Percentiles rank a stretch among this genome's conserved stretches.
Conservation (phyloP, 441 rosid species). For the Jatropha podagrica region DNA sequence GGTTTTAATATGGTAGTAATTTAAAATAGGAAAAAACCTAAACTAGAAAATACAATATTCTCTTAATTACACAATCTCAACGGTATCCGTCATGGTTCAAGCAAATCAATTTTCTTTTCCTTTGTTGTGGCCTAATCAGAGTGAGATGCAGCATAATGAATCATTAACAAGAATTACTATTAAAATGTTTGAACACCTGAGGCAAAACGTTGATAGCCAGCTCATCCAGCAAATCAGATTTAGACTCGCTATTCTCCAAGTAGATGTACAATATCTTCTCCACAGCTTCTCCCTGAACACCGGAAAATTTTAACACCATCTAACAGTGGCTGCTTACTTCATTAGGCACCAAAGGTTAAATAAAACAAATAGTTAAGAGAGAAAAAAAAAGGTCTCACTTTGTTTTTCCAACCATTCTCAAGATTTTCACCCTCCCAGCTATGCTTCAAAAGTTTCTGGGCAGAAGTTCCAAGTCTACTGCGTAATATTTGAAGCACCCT, state of each 20-base stretch:
- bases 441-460: conserved; percentile 65
- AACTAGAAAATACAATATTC: too few relatives aligned
- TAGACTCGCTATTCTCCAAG: conserved; percentile 62
- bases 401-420: conserved; percentile 75
- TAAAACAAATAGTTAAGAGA: conserved; percentile 11
- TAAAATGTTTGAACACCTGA: conserved; percentile 42
- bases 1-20: too few relatives aligned
- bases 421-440: conserved; percentile 52
- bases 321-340: conserved; percentile 5
- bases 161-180: neutral
- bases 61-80: too few relatives aligned
- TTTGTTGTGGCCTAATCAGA: neutral
- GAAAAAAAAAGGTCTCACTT: conserved; percentile 44
- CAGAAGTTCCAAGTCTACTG: conserved; percentile 59
- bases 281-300: conserved; percentile 66
- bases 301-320: conserved; percentile 15
- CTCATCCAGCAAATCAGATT: conserved; percentile 62
- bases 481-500: conserved; percentile 40
- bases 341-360: conserved; percentile 12
- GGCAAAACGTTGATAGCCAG: conserved; percentile 73
- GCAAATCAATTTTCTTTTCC: neutral
- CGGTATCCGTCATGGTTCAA: neutral
- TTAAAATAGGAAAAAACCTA: too few relatives aligned
- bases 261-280: conserved; percentile 66
- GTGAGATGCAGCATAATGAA: conserved; percentile 7